These are phyloP conservation scores for Globisporangium viniferum DNA, from an alignment of 352 stramenopile species.

Conservation along the genomic window DNA sequence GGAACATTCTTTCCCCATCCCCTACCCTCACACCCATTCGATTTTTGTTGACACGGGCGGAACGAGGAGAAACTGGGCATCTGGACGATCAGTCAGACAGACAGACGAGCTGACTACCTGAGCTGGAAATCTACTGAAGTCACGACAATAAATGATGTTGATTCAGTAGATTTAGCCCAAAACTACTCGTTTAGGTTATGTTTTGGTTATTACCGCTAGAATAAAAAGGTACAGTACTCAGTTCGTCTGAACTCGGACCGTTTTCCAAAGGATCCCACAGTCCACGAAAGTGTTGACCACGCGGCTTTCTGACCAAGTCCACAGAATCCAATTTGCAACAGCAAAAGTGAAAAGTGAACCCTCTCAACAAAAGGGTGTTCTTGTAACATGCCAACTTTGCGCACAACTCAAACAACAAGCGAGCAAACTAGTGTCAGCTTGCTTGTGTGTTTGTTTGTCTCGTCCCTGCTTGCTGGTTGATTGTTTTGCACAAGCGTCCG, in stretches of 20 bases:
- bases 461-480: not conserved
- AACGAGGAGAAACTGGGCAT: slow-evolving; percentile 4
- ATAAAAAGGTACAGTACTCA: too few species aligned
- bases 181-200: not conserved
- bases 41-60: slow-evolving; percentile 2
- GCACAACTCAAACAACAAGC: not conserved
- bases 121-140: too few species aligned
- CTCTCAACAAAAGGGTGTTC: too few species aligned
- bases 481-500: too few species aligned
- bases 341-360: too few species aligned
- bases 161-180: not conserved
- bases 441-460: not conserved
- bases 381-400: too few species aligned
- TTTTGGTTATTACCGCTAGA: too few species aligned
- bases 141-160: not conserved
- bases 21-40: not conserved
- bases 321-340: too few species aligned
- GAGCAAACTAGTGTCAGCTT: not conserved
- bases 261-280: too few species aligned
- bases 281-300: too few species aligned
- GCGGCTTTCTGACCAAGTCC: too few species aligned
- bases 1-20: not conserved
- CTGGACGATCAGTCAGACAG: not conserved
- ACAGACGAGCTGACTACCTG: not conserved
- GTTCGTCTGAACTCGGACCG: too few species aligned